These are phyloP conservation scores for Adiantum capillusveneris DNA, from an alignment of 75 land plant genomes.

Conservation along the genomic window DNA sequence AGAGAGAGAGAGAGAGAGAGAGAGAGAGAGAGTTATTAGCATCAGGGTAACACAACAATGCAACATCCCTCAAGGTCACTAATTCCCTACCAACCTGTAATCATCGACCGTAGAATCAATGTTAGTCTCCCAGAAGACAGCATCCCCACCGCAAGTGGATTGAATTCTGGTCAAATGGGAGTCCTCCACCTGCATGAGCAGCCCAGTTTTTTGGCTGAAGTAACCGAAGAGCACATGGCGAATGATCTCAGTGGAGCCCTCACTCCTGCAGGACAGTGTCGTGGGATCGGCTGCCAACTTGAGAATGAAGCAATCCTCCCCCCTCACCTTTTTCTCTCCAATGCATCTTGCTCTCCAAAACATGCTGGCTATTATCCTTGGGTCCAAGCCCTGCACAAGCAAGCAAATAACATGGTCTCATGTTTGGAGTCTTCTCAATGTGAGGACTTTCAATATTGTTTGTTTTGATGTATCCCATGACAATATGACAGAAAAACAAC, in stretches of 20 bases:
- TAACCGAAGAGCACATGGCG: slow-evolving; percentile 58
- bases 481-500: too few relatives aligned
- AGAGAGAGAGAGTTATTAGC: too few relatives aligned
- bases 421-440: too few relatives aligned
- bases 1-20: too few relatives aligned
- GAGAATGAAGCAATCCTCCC: slow-evolving; percentile 58
- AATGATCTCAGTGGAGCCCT: slow-evolving; percentile 56
- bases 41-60: too few relatives aligned
- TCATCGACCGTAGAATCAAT: slow-evolving; percentile 52
- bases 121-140: slow-evolving; percentile 67
- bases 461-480: neutral
- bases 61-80: too few relatives aligned
- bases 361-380: slow-evolving; percentile 39
- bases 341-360: slow-evolving; percentile 50
- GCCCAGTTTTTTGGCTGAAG: slow-evolving; percentile 69
- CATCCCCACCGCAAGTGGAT: slow-evolving; percentile 16
- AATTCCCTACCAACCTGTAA: slow-evolving; percentile 26
- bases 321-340: slow-evolving; percentile 58
- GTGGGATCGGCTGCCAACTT: slow-evolving; percentile 44
- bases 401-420: too few relatives aligned
- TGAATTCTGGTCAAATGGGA: slow-evolving; percentile 60
- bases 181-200: slow-evolving; percentile 60
- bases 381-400: slow-evolving; percentile 59
- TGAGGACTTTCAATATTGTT: too few relatives aligned
- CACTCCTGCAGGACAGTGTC: slow-evolving; percentile 38